phyloP scores from a whole-genome alignment of 2,329 filamentous ascomycete genomes.

The Hypomyces perniciosus region DNA sequence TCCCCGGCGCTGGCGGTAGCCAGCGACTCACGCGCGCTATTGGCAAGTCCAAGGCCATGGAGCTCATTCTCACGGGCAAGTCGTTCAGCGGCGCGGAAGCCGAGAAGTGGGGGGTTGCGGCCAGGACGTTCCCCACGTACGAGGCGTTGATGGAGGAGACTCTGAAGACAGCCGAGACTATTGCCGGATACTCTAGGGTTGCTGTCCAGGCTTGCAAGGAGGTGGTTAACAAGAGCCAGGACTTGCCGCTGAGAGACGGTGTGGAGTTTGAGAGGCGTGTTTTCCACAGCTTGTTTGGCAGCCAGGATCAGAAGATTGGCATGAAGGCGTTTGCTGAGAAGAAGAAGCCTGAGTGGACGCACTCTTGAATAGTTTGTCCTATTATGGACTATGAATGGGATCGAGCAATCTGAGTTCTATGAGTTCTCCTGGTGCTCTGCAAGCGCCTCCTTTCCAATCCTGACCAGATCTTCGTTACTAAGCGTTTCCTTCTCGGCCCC shows the following conservation, averaged over 20 bases:
- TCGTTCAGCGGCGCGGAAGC: conserved; percentile 81
- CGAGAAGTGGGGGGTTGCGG: conserved; percentile 84
- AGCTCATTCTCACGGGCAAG: conserved; percentile 80
- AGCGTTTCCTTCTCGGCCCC: conserved; percentile 10
- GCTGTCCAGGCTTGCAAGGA: conserved; percentile 88
- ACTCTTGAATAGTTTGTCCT: conserved; percentile 52
- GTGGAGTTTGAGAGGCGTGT: conserved; percentile 91
- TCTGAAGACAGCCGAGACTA: conserved; percentile 78
- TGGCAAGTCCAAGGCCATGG: conserved; percentile 84
- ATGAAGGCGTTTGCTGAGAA: conserved; percentile 95
- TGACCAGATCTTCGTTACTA: conserved; percentile 4
- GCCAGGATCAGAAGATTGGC: conserved; percentile 93
- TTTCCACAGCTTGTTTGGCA: conserved; percentile 91
- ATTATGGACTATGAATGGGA: not conserved
- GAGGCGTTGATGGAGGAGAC: conserved; percentile 78
- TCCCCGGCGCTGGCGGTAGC: conserved; percentile 86
- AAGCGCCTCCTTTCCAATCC: conserved; percentile 8
- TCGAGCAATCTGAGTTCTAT: not conserved
- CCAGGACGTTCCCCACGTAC: conserved; percentile 70
- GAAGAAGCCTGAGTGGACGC: conserved; percentile 83
- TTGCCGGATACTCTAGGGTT: conserved; percentile 81
- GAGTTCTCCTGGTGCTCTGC: not conserved
- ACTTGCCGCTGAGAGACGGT: conserved; percentile 77
- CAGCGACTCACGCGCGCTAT: conserved; percentile 80
- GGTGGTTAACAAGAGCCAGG: conserved; percentile 99